phyloP scores from a whole-genome alignment of 345 rosid species.

The Eucalyptus grandis region DNA sequence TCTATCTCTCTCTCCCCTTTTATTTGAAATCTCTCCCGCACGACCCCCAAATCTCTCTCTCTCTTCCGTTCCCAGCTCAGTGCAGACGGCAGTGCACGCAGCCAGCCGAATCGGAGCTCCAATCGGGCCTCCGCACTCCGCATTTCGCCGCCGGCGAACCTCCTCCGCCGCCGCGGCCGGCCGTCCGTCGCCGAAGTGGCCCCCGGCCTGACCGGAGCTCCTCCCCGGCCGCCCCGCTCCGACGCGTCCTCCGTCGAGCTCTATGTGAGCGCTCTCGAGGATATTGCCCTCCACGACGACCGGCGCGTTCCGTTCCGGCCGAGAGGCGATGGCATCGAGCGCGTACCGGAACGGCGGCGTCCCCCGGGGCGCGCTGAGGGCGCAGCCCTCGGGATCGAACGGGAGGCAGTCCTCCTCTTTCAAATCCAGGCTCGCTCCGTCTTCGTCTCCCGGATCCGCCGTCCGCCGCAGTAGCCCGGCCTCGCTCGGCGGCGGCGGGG shows the following conservation, averaged over 20 bases:
- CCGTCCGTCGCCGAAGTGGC: not conserved
- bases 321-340: constrained; percentile 48
- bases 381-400: constrained; percentile 21
- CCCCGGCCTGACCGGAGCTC: not conserved
- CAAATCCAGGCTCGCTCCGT: constrained; percentile 50
- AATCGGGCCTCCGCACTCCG: not conserved
- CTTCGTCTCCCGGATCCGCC: constrained; percentile 24
- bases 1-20: not conserved
- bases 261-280: not conserved
- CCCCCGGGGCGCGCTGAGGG: not conserved
- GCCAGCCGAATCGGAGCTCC: not conserved
- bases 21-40: not conserved
- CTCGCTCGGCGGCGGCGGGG: constrained; percentile 12
- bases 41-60: not conserved
- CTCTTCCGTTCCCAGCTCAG: not conserved
- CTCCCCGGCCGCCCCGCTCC: not conserved
- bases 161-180: not conserved
- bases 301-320: not conserved
- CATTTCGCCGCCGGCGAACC: not conserved
- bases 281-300: not conserved
- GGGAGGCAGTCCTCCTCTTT: constrained; percentile 63
- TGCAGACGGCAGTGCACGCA: not conserved
- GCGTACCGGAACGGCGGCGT: constrained; percentile 7
- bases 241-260: not conserved
- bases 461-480: constrained; percentile 63